Evolutionary conservation across 345 rosid species (phyloP), one percentile per base, ranked within the genome.

Genomic region (Citrus hindsii): DNA sequence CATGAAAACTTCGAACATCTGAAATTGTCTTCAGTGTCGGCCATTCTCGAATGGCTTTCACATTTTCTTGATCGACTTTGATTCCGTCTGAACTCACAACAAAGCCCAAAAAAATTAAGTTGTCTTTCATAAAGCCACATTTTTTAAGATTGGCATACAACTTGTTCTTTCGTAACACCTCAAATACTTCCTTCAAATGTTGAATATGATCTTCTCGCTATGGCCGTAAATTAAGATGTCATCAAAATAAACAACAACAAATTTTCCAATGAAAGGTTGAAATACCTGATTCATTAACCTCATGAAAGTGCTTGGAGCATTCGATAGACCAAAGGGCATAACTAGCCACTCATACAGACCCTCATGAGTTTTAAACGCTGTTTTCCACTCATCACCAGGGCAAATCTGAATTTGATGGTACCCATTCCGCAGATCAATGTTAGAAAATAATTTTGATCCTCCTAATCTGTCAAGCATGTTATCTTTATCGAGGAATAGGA

Each of bases 321-420:
- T 14, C 0, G 0, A 18, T 4, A 1, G 0, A 55, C 59, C n/a
- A 55, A 14, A 19, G 1, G n/a, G 21, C 59, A 4, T 19, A 21
- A 55, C 59, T 55, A 55, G 6, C 2, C 59, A 55, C 7, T 55
- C 6, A 5, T 3, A 19, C 7, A 55, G 7, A 16, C n/a, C 7
- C 4, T 55, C 2, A 19, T 18, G 7, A 14, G 8, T 55, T 21
- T 19, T 55, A 0, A 55, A 55, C 0, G 2, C 0, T 14, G 6
- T 55, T 21, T 55, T 19, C 6, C n/a, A 55, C 19, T 55, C 2
- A 55, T 55, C 59, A 18, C 59, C 0, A 14, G 2, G n/a, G 6
- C 1, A 1, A 4, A 55, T 55, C 19, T 2, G n/a, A 55, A 55
- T 55, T 55, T 55, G 6, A 55, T 55, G 0, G 21, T 1, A 55